These are phyloP conservation scores for Haplosporangium gracile DNA, from an alignment of 192 early-diverging fungal species.

Conservation along the genomic window DNA sequence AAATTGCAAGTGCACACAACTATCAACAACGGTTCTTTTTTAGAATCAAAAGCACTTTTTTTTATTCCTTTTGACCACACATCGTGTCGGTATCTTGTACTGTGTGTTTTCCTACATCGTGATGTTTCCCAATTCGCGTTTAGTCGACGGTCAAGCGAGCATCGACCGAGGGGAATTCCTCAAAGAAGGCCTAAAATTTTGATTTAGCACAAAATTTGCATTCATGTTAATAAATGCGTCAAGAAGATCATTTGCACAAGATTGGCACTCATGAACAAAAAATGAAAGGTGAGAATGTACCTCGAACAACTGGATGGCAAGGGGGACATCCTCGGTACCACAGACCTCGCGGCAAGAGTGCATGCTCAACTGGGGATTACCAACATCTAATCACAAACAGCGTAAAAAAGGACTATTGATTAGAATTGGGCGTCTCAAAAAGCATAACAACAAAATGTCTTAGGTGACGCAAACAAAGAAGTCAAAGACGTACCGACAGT, in stretches of 20 bases:
- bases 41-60: background rate
- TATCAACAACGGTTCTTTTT: background rate
- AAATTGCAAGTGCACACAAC: too few relatives aligned
- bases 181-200: conserved; percentile 68
- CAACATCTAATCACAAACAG: conserved; percentile 75
- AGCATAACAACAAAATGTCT: background rate
- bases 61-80: background rate
- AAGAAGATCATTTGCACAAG: background rate
- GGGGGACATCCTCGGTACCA: conserved; percentile 88
- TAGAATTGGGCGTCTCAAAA: background rate
- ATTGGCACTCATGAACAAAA: background rate
- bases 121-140: background rate
- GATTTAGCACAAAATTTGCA: conserved; percentile 5
- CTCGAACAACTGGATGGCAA: conserved; percentile 89
- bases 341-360: conserved; percentile 95
- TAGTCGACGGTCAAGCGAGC: conserved; percentile 69
- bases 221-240: background rate
- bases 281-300: conserved; percentile 47
- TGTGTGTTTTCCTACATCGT: background rate
- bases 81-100: background rate
- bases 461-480: background rate
- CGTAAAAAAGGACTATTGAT: background rate
- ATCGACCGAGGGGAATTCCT: conserved; percentile 70
- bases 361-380: conserved; percentile 97
- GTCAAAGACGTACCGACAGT: conserved; percentile 78